Evolutionary conservation across 345 rosid species (phyloP), one percentile per base, ranked within the genome.

Genomic region (Crucihimalaya himalaica): DNA sequence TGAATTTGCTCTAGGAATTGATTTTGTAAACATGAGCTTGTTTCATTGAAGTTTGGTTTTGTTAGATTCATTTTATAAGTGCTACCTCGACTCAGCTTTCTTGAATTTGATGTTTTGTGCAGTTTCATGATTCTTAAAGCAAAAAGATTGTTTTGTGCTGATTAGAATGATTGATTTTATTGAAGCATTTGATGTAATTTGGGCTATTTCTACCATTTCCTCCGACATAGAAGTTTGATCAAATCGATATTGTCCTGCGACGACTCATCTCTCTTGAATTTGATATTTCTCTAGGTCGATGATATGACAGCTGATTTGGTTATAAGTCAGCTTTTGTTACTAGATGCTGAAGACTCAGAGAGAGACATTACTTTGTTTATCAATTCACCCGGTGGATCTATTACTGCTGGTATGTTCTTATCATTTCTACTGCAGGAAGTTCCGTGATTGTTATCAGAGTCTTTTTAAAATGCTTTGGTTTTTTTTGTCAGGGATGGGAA

Each of bases 321-420:
- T 4, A 89, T 91, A 77, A 91, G 93, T 78, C 97, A 94, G 82
- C 91, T 94, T 67, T 84, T 94, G 63, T 81, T 94, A 65, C 86
- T 94, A 32, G 98, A 94, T 70, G 95, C 93, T 16, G 90, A 94
- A 66, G 97, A 94, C 61, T 80, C 93, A 0, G 81, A 78, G 62
- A 85, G 88, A 80, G 98, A 91, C 63, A 94, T 94, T 61, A 89
- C 70, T 5, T 63, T 94, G 71, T 89, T 94, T 55, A 94, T 91
- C 73, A 89, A 94, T 79, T 89, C 97, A 25, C 95, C 98, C 0
- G 98, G 98, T 80, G 98, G 98, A 66, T 88, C 97, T 21, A 86
- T 89, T 19, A 89, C 93, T 53, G 95, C 96, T 21, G 98, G 98
- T 94, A 83, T 27, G 67, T 48, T 40, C 48, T 45, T 45, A n/a